Percentiles rank a stretch among this genome's conserved stretches.
Evolutionary conservation across 179 eudicot species (phyloP).

Genomic region (Sideroxylon spinosum): DNA sequence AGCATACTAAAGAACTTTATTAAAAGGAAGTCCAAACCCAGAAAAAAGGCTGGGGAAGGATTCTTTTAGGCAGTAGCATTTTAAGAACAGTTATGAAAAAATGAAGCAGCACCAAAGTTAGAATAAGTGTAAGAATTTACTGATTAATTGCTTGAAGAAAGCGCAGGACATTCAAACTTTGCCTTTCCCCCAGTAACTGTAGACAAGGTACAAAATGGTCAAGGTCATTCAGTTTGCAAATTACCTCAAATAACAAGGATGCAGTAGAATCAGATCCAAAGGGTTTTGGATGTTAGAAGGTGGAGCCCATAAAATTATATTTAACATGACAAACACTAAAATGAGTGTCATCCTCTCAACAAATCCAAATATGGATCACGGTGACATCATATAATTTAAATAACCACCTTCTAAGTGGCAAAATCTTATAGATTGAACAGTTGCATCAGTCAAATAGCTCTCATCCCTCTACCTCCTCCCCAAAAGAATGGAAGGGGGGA

Average conservation of each 20-base stretch:
- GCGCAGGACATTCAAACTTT: slow-evolving; percentile 58
- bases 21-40: not conserved
- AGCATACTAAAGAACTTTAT: not conserved
- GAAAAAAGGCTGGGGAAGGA: not conserved
- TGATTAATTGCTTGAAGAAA: slow-evolving; percentile 64
- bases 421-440: not conserved
- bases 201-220: slow-evolving; percentile 15
- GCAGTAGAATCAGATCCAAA: too few species aligned
- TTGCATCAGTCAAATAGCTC: too few species aligned
- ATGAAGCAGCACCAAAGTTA: not conserved
- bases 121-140: slow-evolving; percentile 28
- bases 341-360: not conserved
- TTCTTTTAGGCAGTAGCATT: not conserved
- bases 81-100: not conserved
- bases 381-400: too few species aligned
- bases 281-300: not conserved
- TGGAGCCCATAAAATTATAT: too few species aligned
- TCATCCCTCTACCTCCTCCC: too few species aligned
- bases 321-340: not conserved
- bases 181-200: slow-evolving; percentile 64
- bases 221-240: not conserved
- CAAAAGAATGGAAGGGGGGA: too few species aligned
- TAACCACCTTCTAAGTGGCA: too few species aligned
- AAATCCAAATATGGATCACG: not conserved
- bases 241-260: not conserved